Base-by-base conservation (phyloP, 352 stramenopile species). In the Phytophthora colocasiae region DNA sequence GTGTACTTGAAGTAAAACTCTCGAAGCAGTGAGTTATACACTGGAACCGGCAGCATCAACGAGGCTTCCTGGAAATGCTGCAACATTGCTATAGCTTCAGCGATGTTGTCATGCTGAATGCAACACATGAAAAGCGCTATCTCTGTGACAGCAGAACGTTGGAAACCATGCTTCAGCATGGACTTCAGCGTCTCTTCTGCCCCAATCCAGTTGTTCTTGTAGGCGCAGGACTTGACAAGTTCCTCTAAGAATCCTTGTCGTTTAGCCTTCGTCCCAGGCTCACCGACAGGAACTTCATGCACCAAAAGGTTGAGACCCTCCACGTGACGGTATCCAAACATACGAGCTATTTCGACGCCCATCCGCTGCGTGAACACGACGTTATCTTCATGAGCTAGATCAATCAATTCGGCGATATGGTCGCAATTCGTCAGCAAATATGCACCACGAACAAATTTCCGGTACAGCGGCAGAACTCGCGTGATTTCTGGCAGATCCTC, bases 1-100 rank as follows among this genome's bases (percentile, higher is more conserved):
- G 85, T 91, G 58, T 87, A 91, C 56, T 93, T 91, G 61, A 88
- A 86, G 61, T 89, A 92, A 57, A 93, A 83, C 45, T 93, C 85
- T 17, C 78, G 85, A 47, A 93, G 65, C 19, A 91, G 60, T 22
- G 85, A 91, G 27, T 87, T 77, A 54, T 93, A 93, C 26, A 87
- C 78, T 17, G 83, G 83, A 4, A 91, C 77, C 4, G 67, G 34
- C 52, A 91, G 64, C 62, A 91, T 66, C 31, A 89, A 48, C 1
- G 26, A 58, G 5, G 58, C 53, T 38, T 67, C 49, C 64, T 93
- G 85, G 43, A 90, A 87, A 29, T 68, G 63, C 2, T 78, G 69
- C 44, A 93, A 54, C 62, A 76, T 78, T 9, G 63, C 15, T 36
- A 71, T 65, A 1, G 79, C 82, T 0, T 82, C 60, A 40, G 59